Base-by-base conservation (phyloP, 345 rosid species). In the Chamaenerion angustifolium region DNA sequence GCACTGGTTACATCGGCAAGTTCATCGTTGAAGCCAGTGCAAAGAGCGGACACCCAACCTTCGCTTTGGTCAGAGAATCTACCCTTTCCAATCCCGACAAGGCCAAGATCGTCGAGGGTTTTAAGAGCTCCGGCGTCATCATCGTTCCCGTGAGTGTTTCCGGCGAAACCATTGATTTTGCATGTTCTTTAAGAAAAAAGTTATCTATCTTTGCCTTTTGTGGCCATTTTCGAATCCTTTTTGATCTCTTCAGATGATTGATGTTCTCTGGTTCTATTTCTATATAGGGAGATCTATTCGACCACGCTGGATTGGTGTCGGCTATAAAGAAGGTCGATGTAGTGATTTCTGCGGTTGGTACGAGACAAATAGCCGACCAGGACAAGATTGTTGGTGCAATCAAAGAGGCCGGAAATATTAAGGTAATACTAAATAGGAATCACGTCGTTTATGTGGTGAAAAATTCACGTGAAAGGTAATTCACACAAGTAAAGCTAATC, bases 21-120 rank as follows among this genome's bases (percentile, higher is more conserved):
- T 49, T 57, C 47, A 12, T 57, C 16, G 27, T 57, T 40, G 61
- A 57, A 31, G 55, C 61, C 2, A 49, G 48, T 13, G 61, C 47
- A 3, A 57, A 42, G 54, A 16, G 16, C 54, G 61, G 61, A 4
- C 54, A 57, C 42, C 61, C 55, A 10, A 48, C 61, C 23, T 14
- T 42, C 23, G 55, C 48, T 16, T 42, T 57, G 19, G 8, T 48
- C 13, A 49, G 55, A 14, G 47, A 42, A 46, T 49, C 55, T 47
- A 42, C 46, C 10, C 40, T 44, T 25, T 14, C 54, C 10, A 21
- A 41, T 54, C 61, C 46, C n/a, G 23, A 42, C 21, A 51, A 41
- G 55, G 43, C 5, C 23, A 16, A 40, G 21, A 11, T 40, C 42
- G 8, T 57, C 47, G 48, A 49, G 37, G 48, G 23, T 14, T 57